These are phyloP conservation scores for Tylopilus rubrobrunneus DNA, from an alignment of 768 basidiomycete species.

Conservation along the genomic window DNA sequence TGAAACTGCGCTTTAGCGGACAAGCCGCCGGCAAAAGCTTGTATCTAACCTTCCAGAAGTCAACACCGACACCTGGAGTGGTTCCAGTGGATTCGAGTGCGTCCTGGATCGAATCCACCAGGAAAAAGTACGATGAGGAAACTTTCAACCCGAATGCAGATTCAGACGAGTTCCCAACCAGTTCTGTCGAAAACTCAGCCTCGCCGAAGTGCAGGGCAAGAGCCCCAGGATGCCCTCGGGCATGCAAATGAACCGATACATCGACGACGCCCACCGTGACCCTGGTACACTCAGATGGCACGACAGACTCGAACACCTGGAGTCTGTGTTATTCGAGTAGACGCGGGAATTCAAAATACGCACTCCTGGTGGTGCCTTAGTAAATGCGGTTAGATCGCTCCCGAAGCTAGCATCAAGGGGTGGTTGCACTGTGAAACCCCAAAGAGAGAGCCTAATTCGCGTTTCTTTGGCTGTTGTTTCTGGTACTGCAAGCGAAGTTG, in stretches of 20 bases:
- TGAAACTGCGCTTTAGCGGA: constrained; percentile 24
- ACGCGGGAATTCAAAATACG: constrained; percentile 27
- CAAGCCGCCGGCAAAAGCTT: background rate
- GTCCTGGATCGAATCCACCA: constrained; percentile 51
- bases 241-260: constrained; percentile 58
- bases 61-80: constrained; percentile 33
- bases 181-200: constrained; percentile 64
- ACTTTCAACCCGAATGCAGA: constrained; percentile 48
- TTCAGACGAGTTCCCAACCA: constrained; percentile 64
- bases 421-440: constrained; percentile 59
- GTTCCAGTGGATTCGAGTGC: constrained; percentile 17
- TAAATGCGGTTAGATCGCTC: constrained; percentile 56
- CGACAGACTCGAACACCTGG: constrained; percentile 87
- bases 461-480: constrained; percentile 76
- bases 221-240: constrained; percentile 58
- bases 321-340: background rate
- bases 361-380: constrained; percentile 86
- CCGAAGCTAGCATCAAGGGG: constrained; percentile 62
- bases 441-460: constrained; percentile 57
- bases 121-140: constrained; percentile 46
- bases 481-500: constrained; percentile 59
- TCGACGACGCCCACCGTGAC: constrained; percentile 64
- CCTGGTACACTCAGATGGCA: constrained; percentile 82
- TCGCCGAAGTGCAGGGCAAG: constrained; percentile 65
- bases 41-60: constrained; percentile 64